Evolutionary conservation across 202 grass and related monocot genomes (phyloP).

Genomic region (Setaria italica): DNA sequence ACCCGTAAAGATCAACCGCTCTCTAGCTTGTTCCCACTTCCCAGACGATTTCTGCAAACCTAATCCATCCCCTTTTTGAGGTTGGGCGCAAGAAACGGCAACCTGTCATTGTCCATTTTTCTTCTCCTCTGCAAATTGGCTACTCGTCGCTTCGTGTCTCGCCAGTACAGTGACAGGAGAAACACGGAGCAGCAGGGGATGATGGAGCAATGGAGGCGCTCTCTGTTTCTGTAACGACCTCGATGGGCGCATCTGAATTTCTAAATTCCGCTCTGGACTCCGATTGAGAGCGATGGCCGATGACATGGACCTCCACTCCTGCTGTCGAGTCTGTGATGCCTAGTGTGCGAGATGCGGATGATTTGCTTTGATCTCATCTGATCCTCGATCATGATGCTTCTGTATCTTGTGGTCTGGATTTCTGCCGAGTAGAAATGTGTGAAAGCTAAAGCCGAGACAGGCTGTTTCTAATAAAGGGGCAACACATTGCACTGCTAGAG

Average conservation of each 20-base stretch:
- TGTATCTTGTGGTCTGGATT: too few relatives aligned
- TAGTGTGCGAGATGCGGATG: background rate
- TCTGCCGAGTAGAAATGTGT: background rate
- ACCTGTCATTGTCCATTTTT: background rate
- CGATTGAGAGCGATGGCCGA: background rate
- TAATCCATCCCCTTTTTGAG: background rate
- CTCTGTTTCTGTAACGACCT: too few relatives aligned
- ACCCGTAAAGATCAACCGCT: background rate
- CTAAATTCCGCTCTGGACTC: background rate
- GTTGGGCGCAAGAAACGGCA: constrained; percentile 13
- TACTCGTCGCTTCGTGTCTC: background rate
- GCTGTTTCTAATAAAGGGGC: background rate
- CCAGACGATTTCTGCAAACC: constrained; percentile 9
- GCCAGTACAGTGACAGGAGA: background rate
- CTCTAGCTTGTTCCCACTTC: background rate
- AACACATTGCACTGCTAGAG: background rate
- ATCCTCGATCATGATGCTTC: background rate
- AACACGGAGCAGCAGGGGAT: background rate
- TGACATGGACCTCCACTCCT: constrained; percentile 27
- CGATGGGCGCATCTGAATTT: background rate
- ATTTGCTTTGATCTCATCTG: constrained; percentile 20
- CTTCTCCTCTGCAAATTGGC: background rate
- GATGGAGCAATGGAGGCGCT: background rate
- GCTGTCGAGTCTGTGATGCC: background rate
- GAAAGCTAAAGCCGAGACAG: background rate